Percentiles rank a stretch among this genome's conserved stretches.
Evolutionary conservation across 2,329 filamentous ascomycete species (phyloP).

Genomic region (Colletotrichum sp.): DNA sequence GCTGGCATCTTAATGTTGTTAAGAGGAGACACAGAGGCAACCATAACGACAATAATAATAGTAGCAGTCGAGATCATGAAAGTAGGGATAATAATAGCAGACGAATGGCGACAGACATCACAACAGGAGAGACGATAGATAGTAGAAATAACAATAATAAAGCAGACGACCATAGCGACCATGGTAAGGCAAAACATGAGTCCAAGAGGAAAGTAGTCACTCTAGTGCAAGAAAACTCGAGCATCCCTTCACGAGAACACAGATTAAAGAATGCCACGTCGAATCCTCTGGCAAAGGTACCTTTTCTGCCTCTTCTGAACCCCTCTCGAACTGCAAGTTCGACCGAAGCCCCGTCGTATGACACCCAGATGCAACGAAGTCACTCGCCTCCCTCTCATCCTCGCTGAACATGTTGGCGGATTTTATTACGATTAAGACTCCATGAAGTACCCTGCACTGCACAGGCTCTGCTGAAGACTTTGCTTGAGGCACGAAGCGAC

Average conservation of each 20-base stretch:
- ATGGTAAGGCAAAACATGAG: neutral
- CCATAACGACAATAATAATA: too few species aligned
- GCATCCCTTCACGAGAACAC: neutral
- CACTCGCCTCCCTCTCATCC: neutral
- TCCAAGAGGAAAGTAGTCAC: neutral
- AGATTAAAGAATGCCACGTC: neutral
- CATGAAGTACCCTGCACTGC: neutral
- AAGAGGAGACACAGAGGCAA: neutral
- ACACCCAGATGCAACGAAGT: neutral
- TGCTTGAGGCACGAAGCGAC: neutral
- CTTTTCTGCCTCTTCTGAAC: neutral
- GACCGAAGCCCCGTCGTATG: neutral
- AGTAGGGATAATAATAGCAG: too few species aligned
- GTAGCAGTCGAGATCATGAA: too few species aligned
- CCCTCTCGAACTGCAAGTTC: neutral
- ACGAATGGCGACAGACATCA: too few species aligned
- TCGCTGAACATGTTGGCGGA: neutral
- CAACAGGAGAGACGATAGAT: neutral
- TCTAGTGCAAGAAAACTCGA: neutral
- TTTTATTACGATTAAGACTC: neutral
- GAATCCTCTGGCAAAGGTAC: neutral
- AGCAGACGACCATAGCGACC: neutral
- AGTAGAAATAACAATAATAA: neutral
- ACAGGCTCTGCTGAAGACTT: neutral
- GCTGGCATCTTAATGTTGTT: neutral